These are phyloP conservation scores for Halophytophthora polymorphica DNA, from an alignment of 352 stramenopile species.

Conservation along the genomic window DNA sequence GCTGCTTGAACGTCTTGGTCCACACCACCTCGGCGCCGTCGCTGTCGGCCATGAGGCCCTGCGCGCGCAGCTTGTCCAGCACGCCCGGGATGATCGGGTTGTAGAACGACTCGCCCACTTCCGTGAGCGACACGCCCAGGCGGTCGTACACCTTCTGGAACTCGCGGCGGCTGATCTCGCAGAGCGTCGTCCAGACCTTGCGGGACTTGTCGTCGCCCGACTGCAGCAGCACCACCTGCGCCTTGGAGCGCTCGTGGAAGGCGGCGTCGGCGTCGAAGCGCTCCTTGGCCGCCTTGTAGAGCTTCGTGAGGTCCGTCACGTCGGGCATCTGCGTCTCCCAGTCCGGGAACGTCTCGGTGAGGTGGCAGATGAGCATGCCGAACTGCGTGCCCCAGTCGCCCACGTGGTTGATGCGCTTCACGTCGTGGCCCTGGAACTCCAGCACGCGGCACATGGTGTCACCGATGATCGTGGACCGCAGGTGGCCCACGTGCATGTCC, in stretches of 20 bases:
- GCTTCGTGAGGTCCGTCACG: conserved; percentile 95
- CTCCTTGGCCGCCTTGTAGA: conserved; percentile 91
- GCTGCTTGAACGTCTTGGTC: conserved; percentile 88
- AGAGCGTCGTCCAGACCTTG: conserved; percentile 82
- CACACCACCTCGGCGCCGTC: conserved; percentile 91
- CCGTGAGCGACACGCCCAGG: conserved; percentile 64
- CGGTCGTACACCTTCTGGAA: conserved; percentile 88
- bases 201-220: conserved; percentile 84
- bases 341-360: conserved; percentile 96
- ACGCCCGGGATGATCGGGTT: conserved; percentile 83
- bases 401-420: conserved; percentile 84
- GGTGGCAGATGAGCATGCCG: conserved; percentile 99
- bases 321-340: conserved; percentile 91
- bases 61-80: conserved; percentile 87
- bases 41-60: conserved; percentile 88
- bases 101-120: conserved; percentile 88
- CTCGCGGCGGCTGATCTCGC: conserved; percentile 79
- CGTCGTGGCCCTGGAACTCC: conserved; percentile 84
- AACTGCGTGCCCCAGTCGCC: conserved; percentile 95
- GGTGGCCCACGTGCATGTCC: conserved; percentile 88
- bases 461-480: conserved; percentile 91
- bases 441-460: conserved; percentile 85
- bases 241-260: conserved; percentile 96
- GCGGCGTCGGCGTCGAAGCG: conserved; percentile 95
- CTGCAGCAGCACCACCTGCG: conserved; percentile 98